Base-by-base conservation (phyloP, 768 basidiomycete species). In the Suillus bovinus region DNA sequence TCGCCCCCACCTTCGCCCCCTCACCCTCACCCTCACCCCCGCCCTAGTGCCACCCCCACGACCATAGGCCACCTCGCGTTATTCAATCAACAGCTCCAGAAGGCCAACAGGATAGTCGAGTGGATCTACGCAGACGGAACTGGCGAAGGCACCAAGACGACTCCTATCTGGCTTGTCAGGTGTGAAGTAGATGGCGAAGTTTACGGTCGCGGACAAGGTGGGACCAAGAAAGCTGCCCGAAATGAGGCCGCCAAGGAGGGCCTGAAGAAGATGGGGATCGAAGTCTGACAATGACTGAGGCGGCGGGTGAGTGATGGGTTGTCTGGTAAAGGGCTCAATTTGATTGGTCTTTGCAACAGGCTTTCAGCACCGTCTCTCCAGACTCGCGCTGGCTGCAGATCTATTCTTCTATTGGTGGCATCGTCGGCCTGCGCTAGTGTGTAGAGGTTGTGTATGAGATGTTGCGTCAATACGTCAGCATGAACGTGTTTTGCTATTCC, bases 181-280 rank as follows among this genome's bases (percentile, higher is more conserved):
- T 87, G 87, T 42, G 72, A 86, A 50, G 84, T 92, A 55, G 82
- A 87, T 50, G 85, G 85, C 4, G 78, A 83, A 59, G 76, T 81
- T 53, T 81, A 81, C 74, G 91, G 90, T 5, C 70, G 71, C 14
- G 91, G 91, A 1, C 80, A 76, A 60, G 91, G 90, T 11, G 84
- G 82, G 65, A 92, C 89, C 46, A 94, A 93, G 82, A 90, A 88
- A 72, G 82, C 84, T 1, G 91, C 91, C 1, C 81, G 87, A 70
- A 91, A 92, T 69, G 91, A 91, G 70, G 91, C 91, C 5, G 91
- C 91, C 34, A 92, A 90, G 72, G 78, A 85, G 66, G 91, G 89
- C 3, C 78, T 93, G 64, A 72, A 78, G 69, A 81, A 75, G 61
- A 66, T 93, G 72, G 88, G 85, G 2, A 79, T 90, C 53, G 64